Evolutionary conservation across 306 rosid species (phyloP), one percentile per base, ranked within the genome.

Genomic region (Corylus avellana): DNA sequence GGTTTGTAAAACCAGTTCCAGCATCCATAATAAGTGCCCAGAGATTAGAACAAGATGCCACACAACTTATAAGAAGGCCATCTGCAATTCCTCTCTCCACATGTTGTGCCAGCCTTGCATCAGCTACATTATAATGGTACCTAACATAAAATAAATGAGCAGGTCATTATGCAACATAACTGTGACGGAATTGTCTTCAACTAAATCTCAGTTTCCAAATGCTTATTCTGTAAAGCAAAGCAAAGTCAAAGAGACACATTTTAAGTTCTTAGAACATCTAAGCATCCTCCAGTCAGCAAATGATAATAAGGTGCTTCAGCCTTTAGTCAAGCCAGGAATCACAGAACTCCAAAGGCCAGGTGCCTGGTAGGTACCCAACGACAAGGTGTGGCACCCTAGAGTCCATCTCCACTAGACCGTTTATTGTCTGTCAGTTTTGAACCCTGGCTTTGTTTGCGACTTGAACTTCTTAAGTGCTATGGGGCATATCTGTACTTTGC

Each of bases 1-100:
- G 98, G 83, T 17, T 75, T 1, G 94, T 75, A 84, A 91, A 94
- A 81, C 93, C 93, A 74, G 98, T 94, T 82, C 97, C 97, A 56
- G 97, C 97, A 75, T 94, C 98, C 98, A 94, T 94, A 75, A 94
- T 94, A 72, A 94, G 96, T 46, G 98, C 97, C 98, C 98, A 94
- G 35, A 92, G 94, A 90, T 90, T 91, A 79, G 97, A 87, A 80
- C 97, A 92, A 53, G 97, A 94, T 32, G 97, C 82, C 75, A 94
- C 98, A 57, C 97, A 94, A 77, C 94, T 92, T 69, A 94, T 94
- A 70, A 88, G 97, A 80, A 94, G 90, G 61, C 97, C 97, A 84
- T 94, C 98, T 69, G 97, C 92, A 90, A 91, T 82, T 61, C 98
- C 98, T 85, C 91, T 94, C 74, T 94, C 98, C 62, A 94, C 93